These are phyloP conservation scores for Vitis rotundifolia DNA, from an alignment of 164 flowering plant species.

Conservation along the genomic window DNA sequence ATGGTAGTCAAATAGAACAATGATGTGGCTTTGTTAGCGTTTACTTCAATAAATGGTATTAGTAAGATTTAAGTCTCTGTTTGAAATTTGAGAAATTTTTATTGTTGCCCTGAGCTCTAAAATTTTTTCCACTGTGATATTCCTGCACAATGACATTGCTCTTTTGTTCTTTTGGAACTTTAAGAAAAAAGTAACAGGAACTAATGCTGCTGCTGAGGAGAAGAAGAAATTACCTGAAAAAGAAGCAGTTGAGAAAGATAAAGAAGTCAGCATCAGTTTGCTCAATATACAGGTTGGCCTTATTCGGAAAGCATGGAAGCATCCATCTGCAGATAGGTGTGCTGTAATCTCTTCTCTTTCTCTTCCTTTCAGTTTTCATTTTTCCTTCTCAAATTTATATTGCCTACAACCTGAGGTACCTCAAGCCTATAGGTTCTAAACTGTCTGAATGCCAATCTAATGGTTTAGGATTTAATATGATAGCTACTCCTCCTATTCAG, in stretches of 20 bases:
- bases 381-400: background rate
- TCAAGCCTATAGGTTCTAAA: background rate
- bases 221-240: slow-evolving; percentile 59
- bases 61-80: too few relatives aligned
- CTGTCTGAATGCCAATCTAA: background rate
- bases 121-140: background rate
- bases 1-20: too few relatives aligned
- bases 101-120: background rate
- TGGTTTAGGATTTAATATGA: background rate
- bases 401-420: background rate
- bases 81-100: background rate
- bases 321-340: slow-evolving; percentile 99
- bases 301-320: slow-evolving; percentile 93
- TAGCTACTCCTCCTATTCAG: background rate
- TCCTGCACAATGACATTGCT: slow-evolving; percentile 7
- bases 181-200: slow-evolving; percentile 44
- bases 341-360: background rate
- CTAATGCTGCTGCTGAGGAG: slow-evolving; percentile 42
- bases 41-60: too few relatives aligned
- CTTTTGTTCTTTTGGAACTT: slow-evolving; percentile 15
- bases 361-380: background rate
- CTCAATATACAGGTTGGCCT: slow-evolving; percentile 90
- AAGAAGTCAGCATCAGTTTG: slow-evolving; percentile 68
- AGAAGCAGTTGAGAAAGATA: slow-evolving; percentile 56
- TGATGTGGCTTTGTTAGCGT: too few relatives aligned